phyloP scores from a whole-genome alignment of 768 basidiomycete genomes.

The Lactarius evosmus region DNA sequence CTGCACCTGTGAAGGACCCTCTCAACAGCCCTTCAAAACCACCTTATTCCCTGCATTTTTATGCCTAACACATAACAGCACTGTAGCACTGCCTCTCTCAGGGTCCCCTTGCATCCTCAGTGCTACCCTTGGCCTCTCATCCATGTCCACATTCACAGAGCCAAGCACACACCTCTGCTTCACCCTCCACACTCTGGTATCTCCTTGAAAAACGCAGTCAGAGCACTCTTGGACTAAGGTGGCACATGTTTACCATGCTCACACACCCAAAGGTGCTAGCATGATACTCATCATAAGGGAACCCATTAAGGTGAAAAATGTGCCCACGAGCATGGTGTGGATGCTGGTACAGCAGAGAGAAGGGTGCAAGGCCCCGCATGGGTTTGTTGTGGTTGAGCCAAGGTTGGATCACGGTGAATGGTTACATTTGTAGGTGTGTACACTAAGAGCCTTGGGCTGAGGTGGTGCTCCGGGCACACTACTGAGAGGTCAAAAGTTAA shows the following conservation, averaged over 20 bases:
- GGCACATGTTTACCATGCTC: conserved; percentile 79
- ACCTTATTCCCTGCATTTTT: not conserved
- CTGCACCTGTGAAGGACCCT: too few species aligned
- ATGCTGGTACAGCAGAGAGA: conserved; percentile 62
- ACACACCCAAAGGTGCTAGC: conserved; percentile 71
- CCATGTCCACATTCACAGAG: conserved; percentile 14
- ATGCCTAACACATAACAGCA: conserved; percentile 6
- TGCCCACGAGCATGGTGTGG: conserved; percentile 60
- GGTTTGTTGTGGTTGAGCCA: conserved; percentile 55
- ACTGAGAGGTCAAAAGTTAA: too few species aligned
- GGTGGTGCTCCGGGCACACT: too few species aligned
- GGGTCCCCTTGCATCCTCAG: conserved; percentile 8
- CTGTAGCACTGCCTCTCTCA: conserved; percentile 16
- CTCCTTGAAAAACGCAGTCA: conserved; percentile 64
- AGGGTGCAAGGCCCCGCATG: conserved; percentile 63
- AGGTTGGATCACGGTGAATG: conserved; percentile 13
- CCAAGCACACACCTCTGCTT: conserved; percentile 80
- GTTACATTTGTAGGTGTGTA: too few species aligned
- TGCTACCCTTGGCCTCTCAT: conserved; percentile 1
- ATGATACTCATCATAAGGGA: conserved; percentile 88
- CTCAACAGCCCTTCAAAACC: not conserved
- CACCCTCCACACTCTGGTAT: conserved; percentile 85
- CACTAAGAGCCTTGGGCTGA: too few species aligned
- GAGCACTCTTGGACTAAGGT: conserved; percentile 78
- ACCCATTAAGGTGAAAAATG: conserved; percentile 83